Evolutionary conservation across 2,329 filamentous ascomycete genomes (phyloP), one percentile per base, ranked within the genome.

Genomic region (Nigrospora osmanthi): DNA sequence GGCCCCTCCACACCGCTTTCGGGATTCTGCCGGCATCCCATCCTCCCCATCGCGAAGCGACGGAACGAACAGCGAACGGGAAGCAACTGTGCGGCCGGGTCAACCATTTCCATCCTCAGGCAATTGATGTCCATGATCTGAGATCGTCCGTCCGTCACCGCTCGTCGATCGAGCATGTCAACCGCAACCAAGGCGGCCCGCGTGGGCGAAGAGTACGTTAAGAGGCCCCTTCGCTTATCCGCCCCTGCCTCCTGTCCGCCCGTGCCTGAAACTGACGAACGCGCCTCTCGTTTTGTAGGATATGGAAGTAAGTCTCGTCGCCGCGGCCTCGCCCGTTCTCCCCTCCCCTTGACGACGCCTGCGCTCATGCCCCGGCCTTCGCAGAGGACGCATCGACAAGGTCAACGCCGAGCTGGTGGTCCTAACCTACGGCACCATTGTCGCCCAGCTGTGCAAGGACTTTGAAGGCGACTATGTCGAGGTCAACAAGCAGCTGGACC

Each of bases 321-420:
- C 38, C 6, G 34, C 14, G 17, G 34, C 14, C 35, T 16, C 35
- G 30, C 19, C 34, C 19, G 14, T 43, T 40, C 38, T 15, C 33
- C 41, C 28, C 5, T 28, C 7, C 23, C 4, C 9, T 28, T 28
- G 23, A 10, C 23, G 7, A 28, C 38, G 23, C 38, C 23, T 19
- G 39, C 12, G 32, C 34, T 17, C 35, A 38, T 28, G 32, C 36
- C 19, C 17, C 19, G 19, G 2, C 23, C 36, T 32, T 16, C 30
- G 38, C 64, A 97, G 91, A 71, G 94, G 88, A 48, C 85, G 89
- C 59, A 85, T 96, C 60, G 91, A 97, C 69, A 97, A 97, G 69
- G 89, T 97, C 71, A 96, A 96, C 68, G 89, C 93, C 52, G 93
- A 98, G 72, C 79, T 98, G 49, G 91, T 98, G 43, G 96, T 90